Evolutionary conservation across 345 rosid species (phyloP).

Genomic region (Brassica cretica): DNA sequence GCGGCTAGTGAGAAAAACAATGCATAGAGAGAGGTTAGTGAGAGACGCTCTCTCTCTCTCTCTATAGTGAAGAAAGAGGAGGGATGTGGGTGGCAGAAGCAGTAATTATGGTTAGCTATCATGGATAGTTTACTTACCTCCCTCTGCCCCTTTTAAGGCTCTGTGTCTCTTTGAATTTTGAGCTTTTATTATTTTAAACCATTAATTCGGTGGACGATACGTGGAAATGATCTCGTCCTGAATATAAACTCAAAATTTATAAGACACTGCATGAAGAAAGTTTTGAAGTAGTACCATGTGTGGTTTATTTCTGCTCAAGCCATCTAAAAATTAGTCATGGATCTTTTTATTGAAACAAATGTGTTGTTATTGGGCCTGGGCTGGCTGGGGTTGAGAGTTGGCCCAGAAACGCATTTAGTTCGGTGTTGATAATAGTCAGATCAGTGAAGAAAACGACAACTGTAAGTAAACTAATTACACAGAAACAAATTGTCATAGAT

Average conservation of each 20-base stretch:
- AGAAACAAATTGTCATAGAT: background rate
- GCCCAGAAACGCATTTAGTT: background rate
- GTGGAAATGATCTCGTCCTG: background rate
- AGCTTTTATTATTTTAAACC: constrained; percentile 3
- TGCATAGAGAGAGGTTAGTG: constrained; percentile 13
- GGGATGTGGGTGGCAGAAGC: constrained; percentile 47
- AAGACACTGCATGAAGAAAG: background rate
- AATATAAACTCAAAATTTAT: background rate
- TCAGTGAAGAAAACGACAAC: background rate
- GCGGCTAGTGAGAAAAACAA: constrained; percentile 43
- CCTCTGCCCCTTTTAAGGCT: constrained; percentile 38
- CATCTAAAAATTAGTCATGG: background rate
- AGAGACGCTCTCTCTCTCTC: background rate
- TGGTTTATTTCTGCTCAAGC: background rate
- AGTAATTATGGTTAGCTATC: constrained; percentile 67
- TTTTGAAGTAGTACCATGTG: background rate
- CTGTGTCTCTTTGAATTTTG: constrained; percentile 19
- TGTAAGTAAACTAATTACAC: constrained; percentile 1
- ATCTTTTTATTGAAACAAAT: background rate
- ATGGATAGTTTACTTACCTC: constrained; percentile 50
- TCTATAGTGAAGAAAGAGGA: background rate
- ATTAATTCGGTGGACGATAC: constrained; percentile 1
- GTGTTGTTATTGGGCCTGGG: background rate
- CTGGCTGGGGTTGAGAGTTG: background rate
- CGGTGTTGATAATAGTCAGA: background rate